These are phyloP conservation scores for Saccharum spontaneum DNA, from an alignment of 176 grass and related monocot genomes.

Conservation along the genomic window DNA sequence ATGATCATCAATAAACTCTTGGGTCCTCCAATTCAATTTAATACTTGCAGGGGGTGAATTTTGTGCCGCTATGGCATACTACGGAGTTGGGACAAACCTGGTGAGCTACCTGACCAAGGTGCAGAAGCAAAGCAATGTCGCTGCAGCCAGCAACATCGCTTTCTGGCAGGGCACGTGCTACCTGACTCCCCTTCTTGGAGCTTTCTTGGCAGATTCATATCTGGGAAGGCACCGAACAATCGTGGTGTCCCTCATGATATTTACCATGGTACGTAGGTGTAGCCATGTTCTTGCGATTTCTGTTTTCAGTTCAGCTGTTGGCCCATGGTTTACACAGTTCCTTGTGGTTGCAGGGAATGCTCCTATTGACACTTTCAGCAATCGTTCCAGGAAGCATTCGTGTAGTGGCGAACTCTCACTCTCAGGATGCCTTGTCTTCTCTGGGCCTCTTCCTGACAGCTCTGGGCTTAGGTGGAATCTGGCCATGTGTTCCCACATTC, in stretches of 20 bases:
- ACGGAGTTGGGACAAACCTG: slow-evolving; percentile 60
- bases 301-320: neutral
- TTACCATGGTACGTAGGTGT: slow-evolving; percentile 38
- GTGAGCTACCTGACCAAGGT: slow-evolving; percentile 62
- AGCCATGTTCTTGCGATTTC: neutral
- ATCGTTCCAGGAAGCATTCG: slow-evolving; percentile 8
- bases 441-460: slow-evolving; percentile 62
- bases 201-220: slow-evolving; percentile 72
- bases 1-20: neutral
- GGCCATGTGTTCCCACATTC: slow-evolving; percentile 63
- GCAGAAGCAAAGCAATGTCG: slow-evolving; percentile 51
- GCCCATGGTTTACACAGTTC: neutral
- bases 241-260: slow-evolving; percentile 35
- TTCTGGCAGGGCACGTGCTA: slow-evolving; percentile 63
- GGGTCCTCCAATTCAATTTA: neutral
- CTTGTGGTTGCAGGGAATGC: slow-evolving; percentile 28
- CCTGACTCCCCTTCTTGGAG: slow-evolving; percentile 57
- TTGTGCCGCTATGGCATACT: slow-evolving; percentile 58
- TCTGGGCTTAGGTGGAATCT: slow-evolving; percentile 61
- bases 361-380: slow-evolving; percentile 40
- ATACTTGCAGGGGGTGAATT: slow-evolving; percentile 44
- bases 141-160: slow-evolving; percentile 50
- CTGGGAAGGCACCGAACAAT: slow-evolving; percentile 61
- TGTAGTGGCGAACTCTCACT: neutral
- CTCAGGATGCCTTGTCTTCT: slow-evolving; percentile 35